A percentile compares a stretch with the other conserved stretches of the same genome.
phyloP scores from a whole-genome alignment of 108 stramenopile species.

The Fragilaria crotonensis region DNA sequence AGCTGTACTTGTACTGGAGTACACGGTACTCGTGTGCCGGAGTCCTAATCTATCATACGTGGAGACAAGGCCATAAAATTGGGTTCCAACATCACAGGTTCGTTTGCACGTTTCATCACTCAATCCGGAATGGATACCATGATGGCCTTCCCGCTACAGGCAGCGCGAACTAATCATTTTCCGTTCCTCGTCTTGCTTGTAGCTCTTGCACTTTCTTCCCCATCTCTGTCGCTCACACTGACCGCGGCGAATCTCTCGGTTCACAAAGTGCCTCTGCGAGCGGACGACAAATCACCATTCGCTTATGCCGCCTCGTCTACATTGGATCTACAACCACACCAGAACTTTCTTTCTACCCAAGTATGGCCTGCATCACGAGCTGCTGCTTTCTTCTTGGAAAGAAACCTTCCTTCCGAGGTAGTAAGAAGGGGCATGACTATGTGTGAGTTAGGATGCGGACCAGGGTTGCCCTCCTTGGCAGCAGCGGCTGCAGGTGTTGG shows the following conservation, averaged over 20 bases:
- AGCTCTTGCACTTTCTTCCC: no score
- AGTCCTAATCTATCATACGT: no score
- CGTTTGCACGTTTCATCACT: no score
- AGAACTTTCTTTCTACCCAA: slow-evolving; percentile 72
- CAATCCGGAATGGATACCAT: no score
- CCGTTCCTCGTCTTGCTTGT: no score
- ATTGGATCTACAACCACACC: slow-evolving; percentile 10
- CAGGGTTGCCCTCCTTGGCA: slow-evolving; percentile 57
- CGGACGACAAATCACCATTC: slow-evolving; percentile 5
- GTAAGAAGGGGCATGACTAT: background rate
- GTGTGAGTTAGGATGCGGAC: slow-evolving; percentile 69
- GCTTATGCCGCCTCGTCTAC: slow-evolving; percentile 30
- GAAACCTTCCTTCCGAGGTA: slow-evolving; percentile 10
- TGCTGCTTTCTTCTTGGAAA: slow-evolving; percentile 37
- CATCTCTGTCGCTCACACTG: background rate
- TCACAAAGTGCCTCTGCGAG: slow-evolving; percentile 3
- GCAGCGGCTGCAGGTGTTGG: slow-evolving; percentile 29
- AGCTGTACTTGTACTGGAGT: no score
- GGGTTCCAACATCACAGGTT: no score
- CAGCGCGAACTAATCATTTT: no score
- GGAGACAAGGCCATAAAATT: no score
- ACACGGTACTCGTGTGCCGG: no score
- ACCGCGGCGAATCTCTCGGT: background rate
- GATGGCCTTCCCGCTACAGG: no score
- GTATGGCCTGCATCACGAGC: slow-evolving; percentile 74